Evolutionary conservation across 1,284 basidiomycete genomes (phyloP), one percentile per base, ranked within the genome.

Genomic region (Golubevia pallescens): DNA sequence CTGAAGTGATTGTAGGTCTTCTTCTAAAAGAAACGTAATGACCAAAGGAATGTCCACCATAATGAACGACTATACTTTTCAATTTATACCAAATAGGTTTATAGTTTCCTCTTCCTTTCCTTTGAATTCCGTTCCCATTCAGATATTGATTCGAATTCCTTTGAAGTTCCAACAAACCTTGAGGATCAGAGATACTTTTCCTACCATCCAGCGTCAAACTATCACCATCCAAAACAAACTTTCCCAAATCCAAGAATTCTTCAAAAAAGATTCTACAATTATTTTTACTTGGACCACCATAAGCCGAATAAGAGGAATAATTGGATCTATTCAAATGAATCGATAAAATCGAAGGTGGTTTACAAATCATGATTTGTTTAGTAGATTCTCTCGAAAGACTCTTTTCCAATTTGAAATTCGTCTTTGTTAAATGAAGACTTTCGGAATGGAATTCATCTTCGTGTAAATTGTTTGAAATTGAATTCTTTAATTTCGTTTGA

Each of bases 11-110:
- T 16, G 10, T 24, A 57, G 58, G 69, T 20, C 23, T 60, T 4
- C 78, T 69, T 42, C 81, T 77, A 64, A 75, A 85, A 20, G 74
- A 69, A 16, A 85, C 74, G 57, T 85, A 85, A 60, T 85, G 82
- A 1, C 82, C 82, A 34, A 76, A 78, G 5, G 73, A 72, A 57
- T 85, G 82, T 42, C 73, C 72, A 52, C 82, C 82, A 55, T 83
- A 84, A 61, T 85, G 82, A 20, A 77, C 74, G 16, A 84, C 81
- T 14, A 84, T 68, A 7, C 74, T 69, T 20, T 68, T 58, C 2
- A 85, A 61, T 1, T 75, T 61, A 61, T 79, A 85, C 19, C 66
- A 57, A 14, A 61, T 58, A 6, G 57, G 53, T 48, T 21, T 54
- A 2, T 48, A 63, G 14, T 61, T 54, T 20, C 54, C 4, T 10